Evolutionary conservation across 352 stramenopile species (phyloP).

Genomic region (Pseudoperonospora humuli): DNA sequence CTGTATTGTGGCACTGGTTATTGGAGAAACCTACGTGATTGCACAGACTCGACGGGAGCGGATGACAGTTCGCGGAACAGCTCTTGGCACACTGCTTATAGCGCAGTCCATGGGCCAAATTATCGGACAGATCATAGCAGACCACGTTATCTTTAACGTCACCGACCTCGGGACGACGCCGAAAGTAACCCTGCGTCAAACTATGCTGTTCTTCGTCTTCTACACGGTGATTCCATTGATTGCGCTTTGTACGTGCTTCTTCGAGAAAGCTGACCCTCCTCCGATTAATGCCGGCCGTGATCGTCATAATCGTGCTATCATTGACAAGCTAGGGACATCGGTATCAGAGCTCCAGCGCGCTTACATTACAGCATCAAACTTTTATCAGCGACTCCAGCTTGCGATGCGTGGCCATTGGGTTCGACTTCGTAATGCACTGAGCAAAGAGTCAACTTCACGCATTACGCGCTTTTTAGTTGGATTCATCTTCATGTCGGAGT

Average conservation of each 20-base stretch:
- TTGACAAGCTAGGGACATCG: constrained; percentile 15
- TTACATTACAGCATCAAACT: constrained; percentile 18
- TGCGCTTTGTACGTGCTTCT: constrained; percentile 27
- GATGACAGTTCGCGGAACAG: constrained; percentile 22
- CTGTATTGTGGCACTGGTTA: constrained; percentile 31
- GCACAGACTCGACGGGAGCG: constrained; percentile 30
- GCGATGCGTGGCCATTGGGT: constrained; percentile 28
- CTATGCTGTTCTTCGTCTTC: constrained; percentile 29
- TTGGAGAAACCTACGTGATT: constrained; percentile 38
- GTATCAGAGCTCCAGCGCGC: constrained; percentile 9
- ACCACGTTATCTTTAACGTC: constrained; percentile 27
- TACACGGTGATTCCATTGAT: constrained; percentile 35
- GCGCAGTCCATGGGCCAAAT: constrained; percentile 29
- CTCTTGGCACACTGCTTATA: constrained; percentile 27
- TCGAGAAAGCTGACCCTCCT: constrained; percentile 29
- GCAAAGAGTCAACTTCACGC: constrained; percentile 29
- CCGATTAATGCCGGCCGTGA: constrained; percentile 22
- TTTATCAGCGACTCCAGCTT: constrained; percentile 14
- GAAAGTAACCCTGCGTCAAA: constrained; percentile 22
- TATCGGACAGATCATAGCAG: constrained; percentile 24
- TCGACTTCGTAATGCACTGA: constrained; percentile 24
- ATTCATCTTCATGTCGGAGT: constrained; percentile 44
- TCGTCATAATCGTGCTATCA: constrained; percentile 11
- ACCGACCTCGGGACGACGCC: constrained; percentile 8
- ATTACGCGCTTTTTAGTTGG: constrained; percentile 33